Base-by-base conservation (phyloP, 495 filamentous ascomycete genomes). In the Penicilliopsis zonata region DNA sequence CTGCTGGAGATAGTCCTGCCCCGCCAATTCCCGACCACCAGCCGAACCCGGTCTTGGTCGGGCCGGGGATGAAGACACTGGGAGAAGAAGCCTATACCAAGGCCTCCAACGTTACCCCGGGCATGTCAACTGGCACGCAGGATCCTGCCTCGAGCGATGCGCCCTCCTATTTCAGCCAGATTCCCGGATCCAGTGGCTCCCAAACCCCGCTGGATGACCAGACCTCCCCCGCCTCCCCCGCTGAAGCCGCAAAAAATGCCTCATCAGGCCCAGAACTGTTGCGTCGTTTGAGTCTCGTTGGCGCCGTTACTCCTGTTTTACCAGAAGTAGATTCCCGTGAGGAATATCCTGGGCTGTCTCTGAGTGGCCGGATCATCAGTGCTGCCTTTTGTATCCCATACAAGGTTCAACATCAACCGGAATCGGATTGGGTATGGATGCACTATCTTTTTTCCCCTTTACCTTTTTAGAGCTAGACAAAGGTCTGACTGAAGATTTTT, bases 361-460 rank as follows among this genome's bases (percentile, higher is more conserved):
- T 95, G 28, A 87, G 75, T 27, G 85, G 86, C 2, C 74, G 78
- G 36, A 69, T 94, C 37, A 90, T 95, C 40, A 90, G 82, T 28
- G 86, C 79, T 12, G 82, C 83, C 13, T 88, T 88, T 47, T 84
- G 76, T 43, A 75, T 90, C 14, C 86, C 87, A 6, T 79, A 90
- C 54, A 72, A 76, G 21, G 44, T 88, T 23, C 66, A 70, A 16
- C 80, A 76, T 36, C 67, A 64, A 38, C 65, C 72, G 28, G 76
- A 72, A n/a, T 62, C 67, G 24, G 70, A 85, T 39, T 92, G 86
- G 86, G 78, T 82, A 70, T 40, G 73, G 9, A 18, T 25, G 13
- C n/a, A n/a, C n/a, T n/a, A n/a, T n/a, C n/a, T n/a, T n/a, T n/a
- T n/a, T n/a, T n/a, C 29, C 24, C 15, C 8, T 24, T 14, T 18